phyloP scores from a whole-genome alignment of 2,329 filamentous ascomycete genomes.

The Talaromyces sp. region DNA sequence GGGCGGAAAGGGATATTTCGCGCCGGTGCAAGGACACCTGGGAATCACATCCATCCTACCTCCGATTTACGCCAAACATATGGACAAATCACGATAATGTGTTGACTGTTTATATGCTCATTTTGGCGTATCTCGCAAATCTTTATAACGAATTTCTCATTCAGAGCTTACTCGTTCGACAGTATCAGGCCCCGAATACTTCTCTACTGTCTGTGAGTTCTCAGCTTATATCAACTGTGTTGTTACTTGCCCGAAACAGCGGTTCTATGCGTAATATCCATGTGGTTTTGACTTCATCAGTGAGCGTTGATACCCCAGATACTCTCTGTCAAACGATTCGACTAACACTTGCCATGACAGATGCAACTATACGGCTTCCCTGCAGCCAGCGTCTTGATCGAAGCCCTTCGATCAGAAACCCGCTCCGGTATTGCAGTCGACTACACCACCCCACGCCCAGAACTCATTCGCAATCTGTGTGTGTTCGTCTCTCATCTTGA shows the following conservation, averaged over 20 bases:
- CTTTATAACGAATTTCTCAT: constrained; percentile 10
- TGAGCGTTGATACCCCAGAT: not conserved
- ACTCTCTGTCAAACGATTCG: not conserved
- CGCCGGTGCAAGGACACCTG: constrained; percentile 6
- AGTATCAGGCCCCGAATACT: not conserved
- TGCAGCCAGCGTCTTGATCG: constrained; percentile 5
- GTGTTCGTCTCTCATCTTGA: constrained; percentile 13
- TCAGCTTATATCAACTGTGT: constrained; percentile 10
- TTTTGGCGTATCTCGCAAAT: not conserved
- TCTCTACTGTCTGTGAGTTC: constrained; percentile 6
- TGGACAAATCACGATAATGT: not conserved
- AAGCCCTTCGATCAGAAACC: not conserved
- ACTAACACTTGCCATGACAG: not conserved
- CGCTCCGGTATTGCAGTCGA: not conserved
- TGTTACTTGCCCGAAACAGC: not conserved
- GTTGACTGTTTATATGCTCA: not conserved
- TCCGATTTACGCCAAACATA: constrained; percentile 4
- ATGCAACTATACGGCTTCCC: constrained; percentile 11
- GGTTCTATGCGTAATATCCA: not conserved
- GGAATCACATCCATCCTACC: constrained; percentile 7
- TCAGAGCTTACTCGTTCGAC: constrained; percentile 9
- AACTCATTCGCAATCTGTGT: constrained; percentile 10
- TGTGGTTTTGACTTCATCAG: not conserved
- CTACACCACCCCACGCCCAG: not conserved
- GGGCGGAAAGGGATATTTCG: constrained; percentile 10